Conservation (phyloP, 2,329 filamentous ascomycete genomes). For the Escovopsis sp. region DNA sequence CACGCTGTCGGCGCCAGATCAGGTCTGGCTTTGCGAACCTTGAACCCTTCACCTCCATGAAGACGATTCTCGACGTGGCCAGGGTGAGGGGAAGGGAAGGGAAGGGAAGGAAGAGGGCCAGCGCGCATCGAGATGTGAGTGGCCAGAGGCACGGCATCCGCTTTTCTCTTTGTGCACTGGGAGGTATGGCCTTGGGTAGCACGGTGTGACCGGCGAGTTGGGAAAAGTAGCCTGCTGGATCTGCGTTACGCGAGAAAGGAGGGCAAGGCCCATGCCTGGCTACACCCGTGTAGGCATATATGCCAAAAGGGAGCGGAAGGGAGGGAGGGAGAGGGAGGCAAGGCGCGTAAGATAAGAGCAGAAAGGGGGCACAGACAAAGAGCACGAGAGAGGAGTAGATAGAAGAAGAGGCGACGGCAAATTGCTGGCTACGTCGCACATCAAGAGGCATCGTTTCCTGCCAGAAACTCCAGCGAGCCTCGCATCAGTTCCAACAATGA, state of each 20-base stretch:
- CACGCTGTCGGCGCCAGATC: no score
- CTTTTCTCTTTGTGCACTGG: background rate
- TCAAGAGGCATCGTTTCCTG: no score
- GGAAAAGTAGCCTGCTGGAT: constrained; percentile 16
- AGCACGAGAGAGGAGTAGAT: no score
- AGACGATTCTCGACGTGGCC: no score
- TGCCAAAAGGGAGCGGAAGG: background rate
- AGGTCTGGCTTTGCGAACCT: no score
- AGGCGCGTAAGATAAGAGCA: background rate
- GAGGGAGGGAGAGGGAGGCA: background rate
- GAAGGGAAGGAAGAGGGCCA: background rate
- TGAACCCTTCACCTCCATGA: no score
- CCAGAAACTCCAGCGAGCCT: no score
- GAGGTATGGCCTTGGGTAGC: no score
- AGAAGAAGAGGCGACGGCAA: no score
- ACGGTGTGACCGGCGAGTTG: background rate
- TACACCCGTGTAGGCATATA: constrained; percentile 1
- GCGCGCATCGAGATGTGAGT: constrained; percentile 1
- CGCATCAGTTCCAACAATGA: no score
- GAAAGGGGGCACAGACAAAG: no score
- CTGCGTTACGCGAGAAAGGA: constrained; percentile 15
- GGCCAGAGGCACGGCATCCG: constrained; percentile 3
- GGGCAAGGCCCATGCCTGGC: background rate
- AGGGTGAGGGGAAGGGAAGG: background rate
- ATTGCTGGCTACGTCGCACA: no score